These are phyloP conservation scores for Leccinum solheimii DNA, from an alignment of 1,284 basidiomycete species.

Conservation along the genomic window DNA sequence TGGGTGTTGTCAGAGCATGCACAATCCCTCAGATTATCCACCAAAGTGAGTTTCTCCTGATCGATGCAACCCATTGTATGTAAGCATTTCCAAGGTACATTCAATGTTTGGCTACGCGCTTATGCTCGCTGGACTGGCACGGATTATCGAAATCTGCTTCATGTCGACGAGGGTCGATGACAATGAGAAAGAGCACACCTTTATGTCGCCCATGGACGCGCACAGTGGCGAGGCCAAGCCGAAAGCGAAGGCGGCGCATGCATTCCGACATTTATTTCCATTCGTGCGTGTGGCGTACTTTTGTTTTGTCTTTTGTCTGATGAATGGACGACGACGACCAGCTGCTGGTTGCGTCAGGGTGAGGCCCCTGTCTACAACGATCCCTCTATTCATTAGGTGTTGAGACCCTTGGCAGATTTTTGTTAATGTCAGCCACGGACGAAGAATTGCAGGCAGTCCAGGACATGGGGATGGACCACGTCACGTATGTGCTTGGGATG, in stretches of 20 bases:
- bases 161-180: constrained; percentile 43
- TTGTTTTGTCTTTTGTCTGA: background rate
- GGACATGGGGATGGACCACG: constrained; percentile 79
- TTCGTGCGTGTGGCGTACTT: constrained; percentile 58
- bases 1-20: constrained; percentile 94
- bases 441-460: constrained; percentile 78
- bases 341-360: constrained; percentile 70
- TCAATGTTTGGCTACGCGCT: constrained; percentile 82
- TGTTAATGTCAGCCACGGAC: constrained; percentile 92
- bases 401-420: constrained; percentile 41
- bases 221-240: constrained; percentile 10
- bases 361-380: constrained; percentile 7
- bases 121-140: constrained; percentile 82
- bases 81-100: constrained; percentile 61
- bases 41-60: constrained; percentile 51
- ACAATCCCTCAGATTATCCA: constrained; percentile 83
- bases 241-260: constrained; percentile 45
- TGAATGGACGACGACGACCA: constrained; percentile 28
- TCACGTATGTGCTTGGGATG: constrained; percentile 84
- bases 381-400: background rate
- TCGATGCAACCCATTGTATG: background rate
- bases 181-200: constrained; percentile 62
- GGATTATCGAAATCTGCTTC: constrained; percentile 89
- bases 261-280: constrained; percentile 84
- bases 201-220: constrained; percentile 37